These are phyloP conservation scores for Metschnikowia peoriensis DNA, from an alignment of 805 yeast genomes.

Conservation along the genomic window DNA sequence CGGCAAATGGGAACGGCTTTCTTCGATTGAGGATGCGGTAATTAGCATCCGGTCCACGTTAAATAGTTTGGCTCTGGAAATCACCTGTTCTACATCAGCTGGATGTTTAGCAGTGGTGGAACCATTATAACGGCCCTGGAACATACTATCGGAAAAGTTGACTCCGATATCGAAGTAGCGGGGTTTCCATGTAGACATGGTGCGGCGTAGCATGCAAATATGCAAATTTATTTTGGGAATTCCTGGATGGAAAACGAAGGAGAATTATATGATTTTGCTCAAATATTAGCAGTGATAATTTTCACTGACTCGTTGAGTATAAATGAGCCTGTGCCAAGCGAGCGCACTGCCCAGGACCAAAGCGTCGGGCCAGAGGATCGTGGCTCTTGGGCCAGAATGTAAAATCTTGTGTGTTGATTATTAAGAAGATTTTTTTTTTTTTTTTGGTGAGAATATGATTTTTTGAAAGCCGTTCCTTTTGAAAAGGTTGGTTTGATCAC, in stretches of 20 bases:
- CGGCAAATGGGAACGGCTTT: constrained; percentile 60
- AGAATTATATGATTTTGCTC: background rate
- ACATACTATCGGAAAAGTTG: constrained; percentile 88
- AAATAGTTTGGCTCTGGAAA: constrained; percentile 61
- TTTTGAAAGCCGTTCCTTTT: no score
- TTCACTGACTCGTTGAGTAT: no score
- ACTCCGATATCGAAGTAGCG: constrained; percentile 52
- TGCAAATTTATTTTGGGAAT: background rate
- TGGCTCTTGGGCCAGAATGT: background rate
- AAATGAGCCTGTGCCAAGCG: background rate
- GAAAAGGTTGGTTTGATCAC: no score
- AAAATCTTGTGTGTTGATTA: background rate
- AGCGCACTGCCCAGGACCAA: background rate
- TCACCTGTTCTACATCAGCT: constrained; percentile 60
- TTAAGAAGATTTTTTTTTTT: no score
- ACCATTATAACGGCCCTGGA: constrained; percentile 74
- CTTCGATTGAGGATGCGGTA: constrained; percentile 78
- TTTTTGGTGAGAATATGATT: no score
- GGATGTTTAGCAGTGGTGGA: constrained; percentile 54
- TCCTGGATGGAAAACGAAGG: background rate
- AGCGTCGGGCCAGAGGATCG: background rate
- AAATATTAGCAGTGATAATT: no score
- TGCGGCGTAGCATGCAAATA: constrained; percentile 7
- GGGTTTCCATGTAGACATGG: constrained; percentile 33
- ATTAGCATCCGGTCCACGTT: constrained; percentile 70